These are phyloP conservation scores for Xylariaceae sp. DNA, from an alignment of 2,329 filamentous ascomycete species.

Conservation along the genomic window DNA sequence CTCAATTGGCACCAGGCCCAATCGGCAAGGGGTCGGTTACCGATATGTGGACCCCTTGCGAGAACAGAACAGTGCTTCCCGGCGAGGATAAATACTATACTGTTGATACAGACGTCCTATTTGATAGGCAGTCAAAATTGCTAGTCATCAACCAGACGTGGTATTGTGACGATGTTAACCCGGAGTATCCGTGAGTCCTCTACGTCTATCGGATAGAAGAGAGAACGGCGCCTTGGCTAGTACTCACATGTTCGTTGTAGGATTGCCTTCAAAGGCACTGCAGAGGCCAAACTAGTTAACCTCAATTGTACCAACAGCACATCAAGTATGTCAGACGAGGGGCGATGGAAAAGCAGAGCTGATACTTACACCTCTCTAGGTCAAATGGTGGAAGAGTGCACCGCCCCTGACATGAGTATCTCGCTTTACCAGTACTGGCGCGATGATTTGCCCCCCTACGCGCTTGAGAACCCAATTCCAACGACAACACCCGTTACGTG, in stretches of 20 bases:
- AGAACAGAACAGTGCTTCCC: neutral
- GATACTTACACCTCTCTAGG: neutral
- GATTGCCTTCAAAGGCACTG: conserved; percentile 18
- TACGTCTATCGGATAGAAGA: no score
- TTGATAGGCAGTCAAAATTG: conserved; percentile 4
- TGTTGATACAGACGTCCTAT: conserved; percentile 11
- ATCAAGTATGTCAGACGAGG: neutral
- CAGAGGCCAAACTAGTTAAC: conserved; percentile 1
- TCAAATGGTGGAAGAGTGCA: conserved; percentile 8
- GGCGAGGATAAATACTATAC: conserved; percentile 8
- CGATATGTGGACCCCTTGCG: conserved; percentile 7
- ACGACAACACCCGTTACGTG: no score
- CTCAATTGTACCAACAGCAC: conserved; percentile 1
- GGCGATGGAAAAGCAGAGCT: no score
- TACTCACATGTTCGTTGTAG: neutral
- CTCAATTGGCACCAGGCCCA: neutral
- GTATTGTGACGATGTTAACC: conserved; percentile 18
- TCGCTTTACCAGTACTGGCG: conserved; percentile 13
- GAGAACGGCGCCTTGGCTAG: no score
- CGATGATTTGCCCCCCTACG: conserved; percentile 8
- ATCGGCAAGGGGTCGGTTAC: neutral
- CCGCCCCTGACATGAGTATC: conserved; percentile 1
- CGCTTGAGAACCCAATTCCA: conserved; percentile 9
- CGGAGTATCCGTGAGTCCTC: conserved; percentile 12
- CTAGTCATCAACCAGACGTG: conserved; percentile 13